Percentiles rank a stretch among this genome's conserved stretches.
Conservation (phyloP, 768 basidiomycete species). For the Phallus indusiatus region DNA sequence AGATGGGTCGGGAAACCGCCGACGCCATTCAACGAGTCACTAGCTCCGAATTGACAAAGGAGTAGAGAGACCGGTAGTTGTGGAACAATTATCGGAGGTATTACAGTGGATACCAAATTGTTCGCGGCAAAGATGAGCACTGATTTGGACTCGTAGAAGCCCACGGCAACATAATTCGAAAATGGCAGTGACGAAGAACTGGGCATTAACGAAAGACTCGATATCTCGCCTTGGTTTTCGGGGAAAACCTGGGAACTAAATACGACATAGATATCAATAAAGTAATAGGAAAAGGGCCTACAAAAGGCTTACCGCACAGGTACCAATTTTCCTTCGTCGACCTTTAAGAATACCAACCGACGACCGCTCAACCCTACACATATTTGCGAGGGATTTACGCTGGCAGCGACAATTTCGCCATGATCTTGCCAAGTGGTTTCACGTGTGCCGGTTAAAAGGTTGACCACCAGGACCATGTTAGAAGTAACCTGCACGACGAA, state of each 20-base stretch:
- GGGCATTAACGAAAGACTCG: conserved; percentile 58
- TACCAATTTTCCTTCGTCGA: conserved; percentile 25
- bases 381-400: conserved; percentile 59
- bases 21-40: conserved; percentile 20
- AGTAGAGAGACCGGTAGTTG: conserved; percentile 37
- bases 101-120: conserved; percentile 20
- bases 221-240: conserved; percentile 39
- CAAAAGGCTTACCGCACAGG: conserved; percentile 10
- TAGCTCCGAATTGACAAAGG: conserved; percentile 47
- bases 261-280: not conserved
- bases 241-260: not conserved
- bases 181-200: conserved; percentile 37
- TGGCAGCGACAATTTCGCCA: conserved; percentile 54
- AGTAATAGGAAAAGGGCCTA: conserved; percentile 23
- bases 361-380: conserved; percentile 51
- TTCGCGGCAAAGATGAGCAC: conserved; percentile 41
- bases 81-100: conserved; percentile 31
- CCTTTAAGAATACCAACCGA: conserved; percentile 38
- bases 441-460: conserved; percentile 33
- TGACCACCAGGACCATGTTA: conserved; percentile 43
- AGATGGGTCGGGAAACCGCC: conserved; percentile 42
- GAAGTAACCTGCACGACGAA: conserved; percentile 64
- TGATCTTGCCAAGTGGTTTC: conserved; percentile 22
- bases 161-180: conserved; percentile 46
- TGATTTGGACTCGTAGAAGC: conserved; percentile 65